Percentiles rank a stretch among this genome's conserved stretches.
phyloP scores from a whole-genome alignment of 495 filamentous ascomycete genomes.

The Xylaria longipes region DNA sequence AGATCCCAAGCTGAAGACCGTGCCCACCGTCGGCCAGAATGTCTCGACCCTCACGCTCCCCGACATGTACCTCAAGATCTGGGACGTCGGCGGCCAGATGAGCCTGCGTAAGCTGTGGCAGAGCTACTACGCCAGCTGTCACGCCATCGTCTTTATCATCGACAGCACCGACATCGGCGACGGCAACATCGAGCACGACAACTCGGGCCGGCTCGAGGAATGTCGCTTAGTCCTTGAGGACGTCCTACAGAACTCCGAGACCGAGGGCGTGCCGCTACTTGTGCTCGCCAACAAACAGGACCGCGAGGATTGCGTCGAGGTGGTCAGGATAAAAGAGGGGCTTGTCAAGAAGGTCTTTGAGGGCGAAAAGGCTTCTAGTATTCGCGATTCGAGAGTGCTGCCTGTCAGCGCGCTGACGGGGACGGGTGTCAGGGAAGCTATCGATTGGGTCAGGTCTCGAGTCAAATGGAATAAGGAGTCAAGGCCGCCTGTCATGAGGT shows the following conservation, averaged over 20 bases:
- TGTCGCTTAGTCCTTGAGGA: constrained; percentile 87
- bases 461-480: constrained; percentile 97
- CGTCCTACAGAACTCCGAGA: constrained; percentile 83
- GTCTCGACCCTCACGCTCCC: constrained; percentile 86
- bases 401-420: constrained; percentile 91
- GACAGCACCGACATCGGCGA: constrained; percentile 92
- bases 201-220: constrained; percentile 76
- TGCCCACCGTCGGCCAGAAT: constrained; percentile 97
- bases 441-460: constrained; percentile 90
- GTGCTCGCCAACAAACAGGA: constrained; percentile 98
- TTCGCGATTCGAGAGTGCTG: constrained; percentile 88
- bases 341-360: constrained; percentile 93
- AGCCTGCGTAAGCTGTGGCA: constrained; percentile 91
- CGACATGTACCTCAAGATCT: constrained; percentile 96
- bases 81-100: constrained; percentile 96
- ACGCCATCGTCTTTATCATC: constrained; percentile 97
- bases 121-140: constrained; percentile 89
- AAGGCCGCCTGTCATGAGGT: constrained; percentile 91
- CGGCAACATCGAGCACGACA: constrained; percentile 65
- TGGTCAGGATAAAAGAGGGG: constrained; percentile 95
- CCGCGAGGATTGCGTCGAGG: constrained; percentile 95
- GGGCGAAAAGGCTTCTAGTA: constrained; percentile 82
- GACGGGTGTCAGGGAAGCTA: constrained; percentile 88
- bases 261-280: constrained; percentile 87
- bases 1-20: constrained; percentile 70